Base-by-base conservation (phyloP, 768 basidiomycete genomes). In the Termitomyces sp. region DNA sequence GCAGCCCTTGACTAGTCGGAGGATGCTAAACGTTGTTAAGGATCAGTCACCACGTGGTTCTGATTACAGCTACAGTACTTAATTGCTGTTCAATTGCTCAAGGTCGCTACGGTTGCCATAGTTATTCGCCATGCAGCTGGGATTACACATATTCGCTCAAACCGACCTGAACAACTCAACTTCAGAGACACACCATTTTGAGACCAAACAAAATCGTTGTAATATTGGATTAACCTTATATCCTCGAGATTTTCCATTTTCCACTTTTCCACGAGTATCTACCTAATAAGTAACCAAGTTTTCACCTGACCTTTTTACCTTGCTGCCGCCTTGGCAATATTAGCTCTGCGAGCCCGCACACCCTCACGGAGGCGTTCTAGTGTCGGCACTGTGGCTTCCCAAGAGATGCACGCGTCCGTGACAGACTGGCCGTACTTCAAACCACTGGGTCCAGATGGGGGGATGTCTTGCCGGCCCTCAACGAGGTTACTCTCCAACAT, bases 401-500 rank as follows among this genome's bases (percentile, higher is more conserved):
- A 98, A 44, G 88, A 87, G 50, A 98, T 79, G 72, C 92, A 96
- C 9, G 88, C 89, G 72, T 94, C 92, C 24, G 94, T 94, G 6
- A 95, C 90, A 8, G 88, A 90, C 68, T 88, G 86, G 28, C 94
- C 94, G 65, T 92, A 93, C 65, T 80, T 86, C 47, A 96, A 74
- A 12, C 82, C 87, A 7, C 80, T 73, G 1, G 87, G 86, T 3
- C 93, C 94, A 12, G 80, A 77, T 1, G 80, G 66, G 4, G 92
- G 86, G 58, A 95, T 88, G 64, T 92, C 86, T 72, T 95, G 92
- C 52, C 92, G 84, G 28, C 94, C 92, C 69, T 90, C 92, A 8
- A 86, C 78, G 51, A 98, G 79, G 69, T 96, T 95, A 45, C 90
- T 92, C 73, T 98, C 96, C 56, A 98, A 79, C 95, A 98, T 98